Evolutionary conservation across 73 alveolate species (phyloP), one percentile per base, ranked within the genome.

Genomic region (Tetrahymena malaccensis): DNA sequence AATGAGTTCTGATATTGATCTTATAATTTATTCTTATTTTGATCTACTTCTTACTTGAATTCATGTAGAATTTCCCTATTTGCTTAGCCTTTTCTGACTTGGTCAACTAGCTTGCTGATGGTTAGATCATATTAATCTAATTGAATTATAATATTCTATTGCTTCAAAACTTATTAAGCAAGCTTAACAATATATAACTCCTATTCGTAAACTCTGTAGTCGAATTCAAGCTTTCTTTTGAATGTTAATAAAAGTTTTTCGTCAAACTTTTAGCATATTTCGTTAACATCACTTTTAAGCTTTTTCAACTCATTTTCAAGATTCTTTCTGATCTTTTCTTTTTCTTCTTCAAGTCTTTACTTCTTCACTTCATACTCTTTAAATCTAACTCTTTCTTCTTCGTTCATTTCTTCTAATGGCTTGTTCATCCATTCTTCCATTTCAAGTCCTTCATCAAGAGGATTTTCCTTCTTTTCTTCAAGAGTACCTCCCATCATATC

Each of bases 401-500:
- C 99, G 43, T 98, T 98, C 99, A 99, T 99, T 94, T 99, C 99
- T 85, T 99, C 99, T 40, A 97, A 96, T 50, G 98, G 98, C 95
- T 99, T 99, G 93, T 96, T 97, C 99, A 98, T 98, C 99, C 99
- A 99, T 16, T 98, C 99, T 96, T 99, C 99, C 89, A 98, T 98
- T 43, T 98, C 99, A 85, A 99, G 96, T 58, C 97, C 98, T 84
- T 97, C 98, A 95, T 99, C 98, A 44, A 96, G 85, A 56, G 98
- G 97, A 70, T 97, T 97, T 57, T 98, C 98, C 95, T 99, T 99
- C 97, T 98, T 98, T 93, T 97, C 96, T 89, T 97, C 98, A 43
- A 98, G 98, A 85, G 99, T 99, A n/a, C 98, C 99, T 85, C 99
- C 99, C 98, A 99, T 98, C 99, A 99, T 99, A 95, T 94, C 97